Percentiles rank a stretch among this genome's conserved stretches.
phyloP scores from a whole-genome alignment of 192 early-diverging fungal genomes.

The Coemansia sp. region DNA sequence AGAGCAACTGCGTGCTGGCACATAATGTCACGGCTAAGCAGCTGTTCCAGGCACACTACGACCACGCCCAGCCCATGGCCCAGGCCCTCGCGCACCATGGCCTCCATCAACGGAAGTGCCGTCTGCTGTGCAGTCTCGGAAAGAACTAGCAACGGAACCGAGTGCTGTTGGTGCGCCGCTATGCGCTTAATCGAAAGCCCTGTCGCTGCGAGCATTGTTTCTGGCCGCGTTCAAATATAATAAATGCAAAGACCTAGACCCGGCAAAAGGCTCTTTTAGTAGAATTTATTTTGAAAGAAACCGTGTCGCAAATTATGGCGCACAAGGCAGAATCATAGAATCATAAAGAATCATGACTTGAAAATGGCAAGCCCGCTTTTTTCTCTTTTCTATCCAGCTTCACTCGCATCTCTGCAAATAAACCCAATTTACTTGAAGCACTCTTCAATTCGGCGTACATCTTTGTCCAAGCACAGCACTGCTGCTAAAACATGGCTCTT shows the following conservation, averaged over 20 bases:
- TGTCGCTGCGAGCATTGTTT: background rate
- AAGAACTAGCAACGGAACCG: slow-evolving; percentile 31
- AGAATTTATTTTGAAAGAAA: background rate
- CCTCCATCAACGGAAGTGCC: slow-evolving; percentile 41
- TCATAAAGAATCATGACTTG: background rate
- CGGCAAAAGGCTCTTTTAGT: background rate
- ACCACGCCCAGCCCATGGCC: slow-evolving; percentile 18
- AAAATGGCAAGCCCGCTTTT: background rate
- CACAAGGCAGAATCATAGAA: background rate
- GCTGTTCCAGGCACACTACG: slow-evolving; percentile 24
- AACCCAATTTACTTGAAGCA: background rate
- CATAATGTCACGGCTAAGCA: slow-evolving; percentile 29
- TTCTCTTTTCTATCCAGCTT: background rate
- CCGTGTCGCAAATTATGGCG: background rate
- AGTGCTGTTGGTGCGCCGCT: slow-evolving; percentile 35
- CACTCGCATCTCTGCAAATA: slow-evolving; percentile 7
- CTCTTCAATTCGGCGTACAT: background rate
- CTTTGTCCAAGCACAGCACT: background rate
- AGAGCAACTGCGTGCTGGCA: background rate
- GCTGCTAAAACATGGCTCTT: slow-evolving; percentile 75
- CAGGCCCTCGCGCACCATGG: slow-evolving; percentile 37
- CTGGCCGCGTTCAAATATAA: background rate
- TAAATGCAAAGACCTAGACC: background rate
- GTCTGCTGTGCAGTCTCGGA: slow-evolving; percentile 47
- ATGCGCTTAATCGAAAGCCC: slow-evolving; percentile 41